Base-by-base conservation (phyloP, 1,284 basidiomycete species). In the Tylopilus orsonianus region DNA sequence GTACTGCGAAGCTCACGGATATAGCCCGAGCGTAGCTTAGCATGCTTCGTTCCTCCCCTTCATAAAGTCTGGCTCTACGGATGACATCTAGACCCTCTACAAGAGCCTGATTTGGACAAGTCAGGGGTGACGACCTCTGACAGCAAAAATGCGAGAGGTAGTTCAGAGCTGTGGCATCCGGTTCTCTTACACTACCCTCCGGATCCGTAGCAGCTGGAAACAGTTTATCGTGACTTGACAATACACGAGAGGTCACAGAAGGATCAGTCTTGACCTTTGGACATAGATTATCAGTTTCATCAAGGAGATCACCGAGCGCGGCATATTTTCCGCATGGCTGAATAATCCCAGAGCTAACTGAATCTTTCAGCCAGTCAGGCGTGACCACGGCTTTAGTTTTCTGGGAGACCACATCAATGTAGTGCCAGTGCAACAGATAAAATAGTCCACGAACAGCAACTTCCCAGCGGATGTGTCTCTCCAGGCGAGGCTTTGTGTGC, bases 1-100 rank as follows among this genome's bases (percentile, higher is more conserved):
- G 23, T 13, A 35, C 33, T 37, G 35, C 20, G 45, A 8, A 14
- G 56, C 81, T 59, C 60, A 84, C 81, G n/a, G 80, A 75, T 52
- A 87, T 80, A 1, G 83, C 79, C 36, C 84, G 73, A 38, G 79
- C 74, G 55, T 90, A 90, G 54, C 79, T 82, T 41, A 90, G 65
- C 39, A 80, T 79, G 57, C 83, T 87, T 27, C 79, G 69, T 9
- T 74, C 72, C 48, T 85, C 77, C 5, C 83, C 81, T 59, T 90
- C 87, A 4, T 87, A 65, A 35, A 77, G 71, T 39, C 87, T 71
- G 20, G 75, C 71, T 32, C 71, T 74, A 20, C 75, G 74, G 35
- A 90, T 74, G n/a, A 84, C 65, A n/a, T 75, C 76, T 12, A 90
- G 63, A 53, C 83, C 75, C 6, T 67, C 54, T 2, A 74, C 75